These are phyloP conservation scores for Chiua sp. DNA, from an alignment of 1,284 basidiomycete genomes.

Conservation along the genomic window DNA sequence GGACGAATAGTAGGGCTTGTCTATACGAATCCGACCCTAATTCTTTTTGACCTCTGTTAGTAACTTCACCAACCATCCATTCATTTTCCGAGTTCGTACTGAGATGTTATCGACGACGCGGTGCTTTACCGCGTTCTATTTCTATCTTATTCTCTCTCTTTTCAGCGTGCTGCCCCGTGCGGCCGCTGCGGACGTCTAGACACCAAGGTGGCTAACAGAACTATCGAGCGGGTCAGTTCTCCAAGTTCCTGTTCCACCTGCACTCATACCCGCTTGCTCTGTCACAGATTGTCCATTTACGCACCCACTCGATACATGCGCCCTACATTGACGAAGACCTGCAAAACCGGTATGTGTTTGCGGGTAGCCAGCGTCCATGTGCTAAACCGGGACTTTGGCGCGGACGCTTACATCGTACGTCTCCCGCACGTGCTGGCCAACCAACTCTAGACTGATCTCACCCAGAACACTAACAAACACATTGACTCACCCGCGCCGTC, in stretches of 20 bases:
- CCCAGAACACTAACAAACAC: constrained; percentile 93
- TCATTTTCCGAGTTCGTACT: constrained; percentile 2
- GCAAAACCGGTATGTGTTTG: constrained; percentile 73
- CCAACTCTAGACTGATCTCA: background rate
- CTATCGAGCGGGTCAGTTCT: constrained; percentile 67
- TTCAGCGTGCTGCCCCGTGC: constrained; percentile 14
- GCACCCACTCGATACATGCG: constrained; percentile 85
- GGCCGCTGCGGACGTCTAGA: constrained; percentile 45
- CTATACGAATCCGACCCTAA: constrained; percentile 11
- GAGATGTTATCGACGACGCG: constrained; percentile 13
- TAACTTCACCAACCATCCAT: no score
- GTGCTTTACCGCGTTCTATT: constrained; percentile 21
- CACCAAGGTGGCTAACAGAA: constrained; percentile 64
- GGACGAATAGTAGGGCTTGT: constrained; percentile 16
- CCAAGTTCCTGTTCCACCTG: no score
- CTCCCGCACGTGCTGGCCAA: background rate
- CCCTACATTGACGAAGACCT: constrained; percentile 90
- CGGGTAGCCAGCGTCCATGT: background rate
- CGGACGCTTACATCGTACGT: constrained; percentile 84
- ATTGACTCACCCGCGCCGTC: constrained; percentile 72
- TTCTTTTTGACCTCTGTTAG: background rate
- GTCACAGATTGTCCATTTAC: constrained; percentile 71
- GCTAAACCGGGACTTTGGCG: constrained; percentile 79
- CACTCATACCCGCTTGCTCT: background rate
- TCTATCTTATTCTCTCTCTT: constrained; percentile 17